Evolutionary conservation across 2,329 filamentous ascomycete genomes (phyloP).

Genomic region (Fonsecaea pedrosoi): DNA sequence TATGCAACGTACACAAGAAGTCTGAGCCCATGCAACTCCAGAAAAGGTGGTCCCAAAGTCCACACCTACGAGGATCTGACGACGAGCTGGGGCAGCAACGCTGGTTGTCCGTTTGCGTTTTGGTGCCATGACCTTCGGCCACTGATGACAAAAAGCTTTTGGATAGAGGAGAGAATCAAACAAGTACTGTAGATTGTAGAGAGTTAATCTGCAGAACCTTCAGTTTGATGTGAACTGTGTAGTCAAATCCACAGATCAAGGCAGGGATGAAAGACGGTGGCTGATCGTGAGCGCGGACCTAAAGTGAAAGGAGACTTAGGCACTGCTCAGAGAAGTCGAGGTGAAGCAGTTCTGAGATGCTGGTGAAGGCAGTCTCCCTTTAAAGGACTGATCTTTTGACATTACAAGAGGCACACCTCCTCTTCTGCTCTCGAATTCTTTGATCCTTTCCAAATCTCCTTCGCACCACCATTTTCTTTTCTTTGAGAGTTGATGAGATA

Average conservation of each 20-base stretch:
- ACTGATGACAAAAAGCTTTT: background rate
- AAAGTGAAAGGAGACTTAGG: background rate
- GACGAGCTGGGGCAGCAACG: slow-evolving; percentile 1
- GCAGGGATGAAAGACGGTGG: background rate
- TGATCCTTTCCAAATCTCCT: background rate
- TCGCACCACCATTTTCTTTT: background rate
- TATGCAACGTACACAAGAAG: slow-evolving; percentile 31
- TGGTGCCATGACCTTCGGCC: background rate
- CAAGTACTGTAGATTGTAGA: background rate
- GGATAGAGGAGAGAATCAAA: background rate
- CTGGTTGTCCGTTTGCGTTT: background rate
- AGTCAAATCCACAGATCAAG: background rate
- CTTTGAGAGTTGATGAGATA: too few species aligned
- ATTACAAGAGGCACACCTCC: background rate
- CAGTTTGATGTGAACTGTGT: background rate
- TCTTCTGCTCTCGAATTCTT: background rate
- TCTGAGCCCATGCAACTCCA: slow-evolving; percentile 39
- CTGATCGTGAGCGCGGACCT: background rate
- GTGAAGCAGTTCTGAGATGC: background rate
- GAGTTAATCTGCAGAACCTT: background rate
- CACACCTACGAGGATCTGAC: slow-evolving; percentile 37
- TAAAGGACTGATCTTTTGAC: background rate
- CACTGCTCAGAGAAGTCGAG: background rate
- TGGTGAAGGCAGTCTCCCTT: background rate
- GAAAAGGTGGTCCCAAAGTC: slow-evolving; percentile 42